Percentiles rank a stretch among this genome's conserved stretches.
These are phyloP conservation scores for Leucocoprinus sp. DNA, from an alignment of 768 basidiomycete genomes.

Conservation along the genomic window DNA sequence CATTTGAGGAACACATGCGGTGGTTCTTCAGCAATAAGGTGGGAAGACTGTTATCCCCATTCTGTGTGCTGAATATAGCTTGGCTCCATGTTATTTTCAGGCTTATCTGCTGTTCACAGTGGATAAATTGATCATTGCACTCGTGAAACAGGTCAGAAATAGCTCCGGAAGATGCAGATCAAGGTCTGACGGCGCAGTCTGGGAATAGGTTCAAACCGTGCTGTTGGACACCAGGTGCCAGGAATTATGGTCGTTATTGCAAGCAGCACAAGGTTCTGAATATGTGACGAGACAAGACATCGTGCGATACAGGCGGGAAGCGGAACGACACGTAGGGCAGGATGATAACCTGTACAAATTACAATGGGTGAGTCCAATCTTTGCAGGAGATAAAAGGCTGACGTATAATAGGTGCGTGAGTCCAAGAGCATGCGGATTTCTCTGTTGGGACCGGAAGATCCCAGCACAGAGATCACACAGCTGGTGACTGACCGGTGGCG, in stretches of 20 bases:
- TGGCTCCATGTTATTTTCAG: constrained; percentile 35
- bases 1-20: constrained; percentile 93
- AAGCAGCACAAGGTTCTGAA: constrained; percentile 49
- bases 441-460: constrained; percentile 53
- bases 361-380: constrained; percentile 59
- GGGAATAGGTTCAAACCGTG: constrained; percentile 73
- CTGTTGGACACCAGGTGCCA: constrained; percentile 79
- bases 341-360: constrained; percentile 74
- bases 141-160: constrained; percentile 80
- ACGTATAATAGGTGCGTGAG: constrained; percentile 40
- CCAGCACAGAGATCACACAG: constrained; percentile 17
- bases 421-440: constrained; percentile 50
- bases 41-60: constrained; percentile 13
- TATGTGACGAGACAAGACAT: constrained; percentile 53
- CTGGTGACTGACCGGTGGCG: constrained; percentile 45
- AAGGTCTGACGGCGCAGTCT: background rate
- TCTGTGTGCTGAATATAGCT: constrained; percentile 11
- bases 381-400: constrained; percentile 8
- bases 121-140: constrained; percentile 82
- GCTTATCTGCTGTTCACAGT: constrained; percentile 90
- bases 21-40: constrained; percentile 91
- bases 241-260: constrained; percentile 73
- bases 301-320: constrained; percentile 72
- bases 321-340: constrained; percentile 64
- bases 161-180: background rate